These are phyloP conservation scores for Mentha longifolia DNA, from an alignment of 257 asterid species.

Conservation along the genomic window DNA sequence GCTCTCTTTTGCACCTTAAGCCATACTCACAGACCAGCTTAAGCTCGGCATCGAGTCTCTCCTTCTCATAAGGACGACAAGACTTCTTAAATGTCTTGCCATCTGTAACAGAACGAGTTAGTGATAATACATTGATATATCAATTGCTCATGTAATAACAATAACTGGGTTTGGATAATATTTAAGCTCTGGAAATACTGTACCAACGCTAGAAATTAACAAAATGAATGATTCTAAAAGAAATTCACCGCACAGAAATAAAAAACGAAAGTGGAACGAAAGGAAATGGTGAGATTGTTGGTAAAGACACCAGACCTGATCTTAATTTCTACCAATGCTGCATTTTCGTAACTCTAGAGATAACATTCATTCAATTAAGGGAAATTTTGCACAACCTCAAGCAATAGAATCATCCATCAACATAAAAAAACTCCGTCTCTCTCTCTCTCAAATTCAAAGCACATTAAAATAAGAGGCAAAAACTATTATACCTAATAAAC, in stretches of 20 bases:
- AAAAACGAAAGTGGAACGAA: neutral
- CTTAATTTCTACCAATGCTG: neutral
- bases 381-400: neutral
- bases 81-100: slow-evolving; percentile 95
- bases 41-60: slow-evolving; percentile 83
- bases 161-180: neutral
- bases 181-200: neutral
- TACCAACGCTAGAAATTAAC: too few relatives aligned
- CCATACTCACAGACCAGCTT: slow-evolving; percentile 91
- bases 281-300: neutral
- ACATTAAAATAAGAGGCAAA: too few relatives aligned
- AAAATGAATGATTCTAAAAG: too few relatives aligned
- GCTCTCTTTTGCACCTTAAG: slow-evolving; percentile 83
- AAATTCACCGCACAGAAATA: too few relatives aligned
- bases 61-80: slow-evolving; percentile 90
- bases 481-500: too few relatives aligned
- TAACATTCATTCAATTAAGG: neutral
- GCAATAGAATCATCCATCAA: neutral
- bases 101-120: slow-evolving; percentile 41
- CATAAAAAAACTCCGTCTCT: neutral
- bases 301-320: neutral
- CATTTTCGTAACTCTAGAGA: neutral
- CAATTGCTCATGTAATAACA: neutral
- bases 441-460: neutral
- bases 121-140: neutral